Base-by-base conservation (phyloP, 495 filamentous ascomycete genomes). In the Penicillium fimorum region DNA sequence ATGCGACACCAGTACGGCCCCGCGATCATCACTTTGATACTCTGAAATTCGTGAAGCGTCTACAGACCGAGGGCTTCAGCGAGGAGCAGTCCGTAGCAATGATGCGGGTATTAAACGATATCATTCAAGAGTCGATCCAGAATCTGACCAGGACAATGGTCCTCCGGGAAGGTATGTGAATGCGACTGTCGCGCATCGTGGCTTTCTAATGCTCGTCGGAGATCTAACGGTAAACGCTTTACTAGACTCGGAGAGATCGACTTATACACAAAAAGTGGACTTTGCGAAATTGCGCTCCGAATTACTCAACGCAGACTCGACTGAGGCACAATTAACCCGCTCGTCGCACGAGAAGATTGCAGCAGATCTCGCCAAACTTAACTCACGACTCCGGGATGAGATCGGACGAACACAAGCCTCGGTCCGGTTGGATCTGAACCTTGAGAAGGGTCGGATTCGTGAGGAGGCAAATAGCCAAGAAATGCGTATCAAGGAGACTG, bases 141-240 rank as follows among this genome's bases (percentile, higher is more conserved):
- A 97, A 99, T 77, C 77, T 99, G 20, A 97, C 95, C 0, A 87
- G 94, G 53, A 97, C 94, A 11, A 97, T 99, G 95, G 95, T 99
- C 3, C 81, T 95, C n/a, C 89, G 90, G 65, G 95, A 97, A 74
- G 95, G 80, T 80, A 40, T 63, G 64, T 56, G 3, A 40, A 22
- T n/a, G 9, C 4, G 9, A 4, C 13, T 38, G 24, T 29, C 15
- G 4, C 29, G 17, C 2, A 35, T 15, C 4, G 11, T 45, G 13
- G 0, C 18, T 29, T 30, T 53, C 33, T 45, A 12, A n/a, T 32
- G n/a, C 41, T 15, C n/a, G 13, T 25, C 15, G n/a, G 32, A 20
- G 38, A 20, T 25, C 27, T 57, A 53, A 51, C 32, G 15, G 22
- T n/a, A 38, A 30, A 41, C 47, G 10, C 4, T 18, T n/a, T 46